Evolutionary conservation across 2,329 filamentous ascomycete genomes (phyloP), one percentile per base, ranked within the genome.

Genomic region (Colletotrichum brevisporum): DNA sequence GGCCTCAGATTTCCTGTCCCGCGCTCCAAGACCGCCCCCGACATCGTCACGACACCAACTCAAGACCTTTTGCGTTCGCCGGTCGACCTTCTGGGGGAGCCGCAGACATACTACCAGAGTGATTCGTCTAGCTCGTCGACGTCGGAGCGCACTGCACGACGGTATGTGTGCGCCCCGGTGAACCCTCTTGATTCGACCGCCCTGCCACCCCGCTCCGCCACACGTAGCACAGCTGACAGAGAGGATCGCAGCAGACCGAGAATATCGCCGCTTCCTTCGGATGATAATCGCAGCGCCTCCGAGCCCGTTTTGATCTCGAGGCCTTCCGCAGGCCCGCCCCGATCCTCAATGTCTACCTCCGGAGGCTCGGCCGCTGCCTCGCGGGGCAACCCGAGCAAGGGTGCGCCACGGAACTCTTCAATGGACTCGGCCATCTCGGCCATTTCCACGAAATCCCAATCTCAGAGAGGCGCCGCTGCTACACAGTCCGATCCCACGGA

Each of bases 381-480:
- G 50, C 82, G 80, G 74, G 78, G 77, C 71, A 82, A 83, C 67
- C 75, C 78, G 62, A 75, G 75, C 50, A 82, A 81, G 70, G 80
- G 76, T 47, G 71, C 82, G 21, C 89, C 91, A 64, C 90, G 95
- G 75, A 97, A 92, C 64, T 92, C 93, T 4, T 98, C 95, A 12
- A 95, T 97, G 75, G 95, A 98, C 79, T 98, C 95, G 12, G 92
- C 93, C n/a, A 92, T 97, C 54, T 97, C 95, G 2, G 89, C 89
- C 10, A 86, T 93, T 56, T 94, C 93, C 6, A 85, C 84, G 10
- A 87, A 89, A 62, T 84, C 84, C 2, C 84, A 89, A 64, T 84
- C 86, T 6, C 85, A 88, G 72, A 90, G 89, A 73, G 85, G 83
- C 27, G 85, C 89, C 1, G 85, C 88, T 54, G 90, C 91, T 72